Percentiles rank a stretch among this genome's conserved stretches.
Conservation (phyloP, 306 rosid species). For the Corylus heterophylla region DNA sequence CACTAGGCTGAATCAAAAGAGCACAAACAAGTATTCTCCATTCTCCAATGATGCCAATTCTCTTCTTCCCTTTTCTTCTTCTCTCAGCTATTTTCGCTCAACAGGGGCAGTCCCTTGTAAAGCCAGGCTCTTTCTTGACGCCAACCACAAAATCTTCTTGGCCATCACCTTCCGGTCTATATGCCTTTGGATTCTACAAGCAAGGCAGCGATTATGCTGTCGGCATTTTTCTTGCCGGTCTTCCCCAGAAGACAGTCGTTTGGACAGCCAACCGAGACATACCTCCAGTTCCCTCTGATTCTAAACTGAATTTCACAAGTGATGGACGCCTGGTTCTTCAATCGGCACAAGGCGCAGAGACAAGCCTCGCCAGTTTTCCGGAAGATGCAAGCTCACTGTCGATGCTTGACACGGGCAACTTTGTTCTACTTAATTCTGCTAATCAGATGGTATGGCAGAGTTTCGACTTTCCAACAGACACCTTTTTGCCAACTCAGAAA, state of each 20-base stretch:
- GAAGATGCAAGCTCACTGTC: conserved; percentile 9
- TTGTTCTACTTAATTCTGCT: conserved; percentile 8
- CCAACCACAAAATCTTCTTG: conserved; percentile 22
- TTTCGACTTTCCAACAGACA: conserved; percentile 23
- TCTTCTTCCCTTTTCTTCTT: neutral
- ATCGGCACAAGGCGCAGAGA: neutral
- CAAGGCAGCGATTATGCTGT: conserved; percentile 22
- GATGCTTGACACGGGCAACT: conserved; percentile 32
- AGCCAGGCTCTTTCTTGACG: conserved; percentile 16
- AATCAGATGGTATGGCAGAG: conserved; percentile 11
- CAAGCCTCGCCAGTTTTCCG: neutral
- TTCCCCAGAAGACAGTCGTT: conserved; percentile 27
- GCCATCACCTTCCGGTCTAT: conserved; percentile 33
- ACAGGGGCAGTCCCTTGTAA: conserved; percentile 8
- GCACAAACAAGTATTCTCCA: neutral
- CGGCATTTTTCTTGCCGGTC: conserved; percentile 22
- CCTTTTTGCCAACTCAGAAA: conserved; percentile 23
- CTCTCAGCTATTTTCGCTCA: neutral
- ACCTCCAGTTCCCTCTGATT: conserved; percentile 8
- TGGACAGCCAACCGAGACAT: conserved; percentile 35
- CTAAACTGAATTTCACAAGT: conserved; percentile 18
- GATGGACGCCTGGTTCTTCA: conserved; percentile 22
- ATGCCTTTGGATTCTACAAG: conserved; percentile 34
- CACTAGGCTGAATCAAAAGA: no score
- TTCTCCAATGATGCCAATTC: no score